Evolutionary conservation across 306 rosid genomes (phyloP), one percentile per base, ranked within the genome.

Genomic region (Cicer cuneatum): DNA sequence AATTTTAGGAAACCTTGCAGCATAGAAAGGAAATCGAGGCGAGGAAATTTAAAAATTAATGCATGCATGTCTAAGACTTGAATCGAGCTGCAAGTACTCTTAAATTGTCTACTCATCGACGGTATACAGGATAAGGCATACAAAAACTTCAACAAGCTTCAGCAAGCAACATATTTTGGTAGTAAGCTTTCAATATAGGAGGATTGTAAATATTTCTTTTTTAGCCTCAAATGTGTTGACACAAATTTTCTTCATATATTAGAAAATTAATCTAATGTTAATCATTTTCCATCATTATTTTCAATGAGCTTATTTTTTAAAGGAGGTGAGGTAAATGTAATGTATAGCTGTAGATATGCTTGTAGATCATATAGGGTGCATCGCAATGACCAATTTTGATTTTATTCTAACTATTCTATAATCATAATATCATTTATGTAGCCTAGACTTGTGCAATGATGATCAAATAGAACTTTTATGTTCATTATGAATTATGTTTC

Each of bases 1-100:
- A 60, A 86, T 69, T 82, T 38, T 78, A 87, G 95, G 89, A 80
- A 42, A 64, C 73, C 40, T 80, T 89, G 75, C 71, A 52, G 72
- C 73, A 68, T 39, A 73, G 66, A 66, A 78, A 65, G 79, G 82
- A 74, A 58, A 47, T 57, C 49, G 76, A 80, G 43, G 66, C 5
- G 75, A 64, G 63, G 11, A 80, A 85, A 78, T 29, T 8, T 51
- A 78, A 68, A 82, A 66, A 76, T 24, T 51, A 66, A 61, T 56
- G 65, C 35, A 71, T 45, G 16, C 64, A 41, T 59, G 37, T 73
- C 21, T 10, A 51, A 33, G 59, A 7, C 35, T 52, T 56, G 6
- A 78, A 16, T 78, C 68, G 12, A 54, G 60, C 61, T 64, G 35
- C 51, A 35, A 15, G 47, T 71, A 15, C 47, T 79, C 71, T 72